These are phyloP conservation scores for Lentinula guzmanii DNA, from an alignment of 768 basidiomycete species.

Conservation along the genomic window DNA sequence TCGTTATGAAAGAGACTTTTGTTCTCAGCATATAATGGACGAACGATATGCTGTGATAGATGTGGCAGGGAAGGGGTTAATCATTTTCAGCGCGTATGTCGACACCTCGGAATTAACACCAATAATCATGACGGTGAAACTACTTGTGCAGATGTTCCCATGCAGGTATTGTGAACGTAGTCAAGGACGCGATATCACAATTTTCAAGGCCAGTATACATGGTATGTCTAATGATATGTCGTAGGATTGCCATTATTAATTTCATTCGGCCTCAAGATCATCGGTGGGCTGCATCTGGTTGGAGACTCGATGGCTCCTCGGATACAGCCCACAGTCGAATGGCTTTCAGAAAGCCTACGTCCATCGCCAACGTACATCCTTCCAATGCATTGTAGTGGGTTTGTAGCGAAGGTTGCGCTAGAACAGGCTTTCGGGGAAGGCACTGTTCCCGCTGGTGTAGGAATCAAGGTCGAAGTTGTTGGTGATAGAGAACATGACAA, in stretches of 20 bases:
- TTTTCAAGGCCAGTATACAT: slow-evolving; percentile 72
- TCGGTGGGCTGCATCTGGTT: slow-evolving; percentile 83
- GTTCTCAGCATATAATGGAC: slow-evolving; percentile 65
- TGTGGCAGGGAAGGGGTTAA: slow-evolving; percentile 74
- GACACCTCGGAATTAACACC: background rate
- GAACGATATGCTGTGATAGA: slow-evolving; percentile 77
- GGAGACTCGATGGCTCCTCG: slow-evolving; percentile 58
- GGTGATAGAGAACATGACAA: slow-evolving; percentile 41
- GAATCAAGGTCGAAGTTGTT: slow-evolving; percentile 53
- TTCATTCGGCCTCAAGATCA: slow-evolving; percentile 35
- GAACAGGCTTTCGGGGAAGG: slow-evolving; percentile 65
- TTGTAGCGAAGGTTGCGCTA: slow-evolving; percentile 68
- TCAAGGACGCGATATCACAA: slow-evolving; percentile 57
- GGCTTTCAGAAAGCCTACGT: slow-evolving; percentile 51
- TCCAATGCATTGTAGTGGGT: slow-evolving; percentile 85
- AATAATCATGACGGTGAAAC: background rate
- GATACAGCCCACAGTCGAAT: slow-evolving; percentile 65
- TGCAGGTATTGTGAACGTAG: slow-evolving; percentile 82
- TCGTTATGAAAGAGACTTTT: background rate
- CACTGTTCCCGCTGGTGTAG: slow-evolving; percentile 74
- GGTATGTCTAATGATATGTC: slow-evolving; percentile 29
- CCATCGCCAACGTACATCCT: slow-evolving; percentile 68
- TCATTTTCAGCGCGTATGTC: slow-evolving; percentile 79
- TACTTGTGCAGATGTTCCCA: slow-evolving; percentile 49
- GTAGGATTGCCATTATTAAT: too few relatives aligned